These are phyloP conservation scores for Penicillium oxalicum DNA, from an alignment of 2,329 filamentous ascomycete genomes.

Conservation along the genomic window DNA sequence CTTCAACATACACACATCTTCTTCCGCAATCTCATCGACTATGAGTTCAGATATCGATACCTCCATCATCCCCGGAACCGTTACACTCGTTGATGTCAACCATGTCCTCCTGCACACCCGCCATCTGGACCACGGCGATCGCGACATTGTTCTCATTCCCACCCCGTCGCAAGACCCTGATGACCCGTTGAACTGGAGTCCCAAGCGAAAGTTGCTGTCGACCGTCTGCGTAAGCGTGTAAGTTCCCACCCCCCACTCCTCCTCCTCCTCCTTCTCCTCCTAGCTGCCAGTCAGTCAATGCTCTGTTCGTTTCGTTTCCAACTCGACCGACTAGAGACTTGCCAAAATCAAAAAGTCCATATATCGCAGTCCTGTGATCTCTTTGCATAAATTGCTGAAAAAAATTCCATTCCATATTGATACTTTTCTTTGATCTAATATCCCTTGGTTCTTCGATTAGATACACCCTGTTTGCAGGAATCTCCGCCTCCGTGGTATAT, in stretches of 20 bases:
- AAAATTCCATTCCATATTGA: too few relatives aligned
- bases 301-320: too few relatives aligned
- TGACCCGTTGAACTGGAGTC: conserved; percentile 45
- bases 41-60: conserved; percentile 24
- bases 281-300: too few relatives aligned
- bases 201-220: conserved; percentile 38
- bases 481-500: conserved; percentile 35
- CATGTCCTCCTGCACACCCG: conserved; percentile 27
- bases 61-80: conserved; percentile 38
- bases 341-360: too few relatives aligned
- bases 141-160: conserved; percentile 40
- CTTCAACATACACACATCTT: too few relatives aligned
- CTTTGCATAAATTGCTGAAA: too few relatives aligned
- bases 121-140: conserved; percentile 24
- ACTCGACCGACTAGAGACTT: too few relatives aligned
- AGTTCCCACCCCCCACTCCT: conserved; percentile 7
- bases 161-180: conserved; percentile 42
- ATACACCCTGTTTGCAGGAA: conserved; percentile 36
- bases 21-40: not conserved
- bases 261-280: too few relatives aligned
- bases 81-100: conserved; percentile 40
- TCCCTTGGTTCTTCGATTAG: conserved; percentile 14
- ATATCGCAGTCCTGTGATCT: too few relatives aligned
- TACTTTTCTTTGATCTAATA: too few relatives aligned
- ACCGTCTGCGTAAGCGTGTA: conserved; percentile 40